Percentiles rank a stretch among this genome's conserved stretches.
phyloP scores from a whole-genome alignment of 352 stramenopile species.

The Pythium vanterpoolii region DNA sequence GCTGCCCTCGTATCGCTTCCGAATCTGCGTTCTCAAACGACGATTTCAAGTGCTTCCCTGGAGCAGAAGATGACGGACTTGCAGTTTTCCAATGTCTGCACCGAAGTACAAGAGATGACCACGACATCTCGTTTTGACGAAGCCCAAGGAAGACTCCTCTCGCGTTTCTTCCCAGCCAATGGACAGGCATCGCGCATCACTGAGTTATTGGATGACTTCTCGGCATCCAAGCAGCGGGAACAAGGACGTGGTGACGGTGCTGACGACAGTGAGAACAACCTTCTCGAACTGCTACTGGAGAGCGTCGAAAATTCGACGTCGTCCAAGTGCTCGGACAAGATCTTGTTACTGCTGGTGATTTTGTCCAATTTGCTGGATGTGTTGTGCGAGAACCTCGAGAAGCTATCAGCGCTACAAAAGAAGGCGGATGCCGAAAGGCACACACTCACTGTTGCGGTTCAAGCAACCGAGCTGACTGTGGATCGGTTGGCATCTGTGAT shows the following conservation, averaged over 20 bases:
- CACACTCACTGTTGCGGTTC: conserved; percentile 2
- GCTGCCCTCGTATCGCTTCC: conserved; percentile 25
- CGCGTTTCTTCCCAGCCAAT: conserved; percentile 48
- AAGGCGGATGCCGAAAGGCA: not conserved
- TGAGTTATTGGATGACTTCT: conserved; percentile 59
- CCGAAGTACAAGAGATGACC: conserved; percentile 42
- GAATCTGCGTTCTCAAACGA: conserved; percentile 37
- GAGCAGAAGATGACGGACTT: conserved; percentile 48
- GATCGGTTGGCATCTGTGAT: conserved; percentile 11
- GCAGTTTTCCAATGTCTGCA: conserved; percentile 54
- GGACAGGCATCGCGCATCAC: conserved; percentile 40
- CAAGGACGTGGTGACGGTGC: not conserved
- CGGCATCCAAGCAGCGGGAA: conserved; percentile 1
- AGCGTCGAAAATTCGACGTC: conserved; percentile 10
- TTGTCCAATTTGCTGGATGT: conserved; percentile 8
- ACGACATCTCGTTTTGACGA: conserved; percentile 34
- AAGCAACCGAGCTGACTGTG: conserved; percentile 16
- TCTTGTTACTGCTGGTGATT: conserved; percentile 15
- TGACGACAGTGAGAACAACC: conserved; percentile 1
- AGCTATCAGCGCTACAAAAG: not conserved
- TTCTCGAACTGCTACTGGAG: conserved; percentile 11
- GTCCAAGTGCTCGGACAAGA: conserved; percentile 7
- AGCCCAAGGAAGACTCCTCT: conserved; percentile 36
- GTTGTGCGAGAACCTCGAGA: not conserved
- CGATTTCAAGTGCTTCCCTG: conserved; percentile 40